Evolutionary conservation across 1,284 basidiomycete genomes (phyloP).

Genomic region (Cryptococcus sp.): DNA sequence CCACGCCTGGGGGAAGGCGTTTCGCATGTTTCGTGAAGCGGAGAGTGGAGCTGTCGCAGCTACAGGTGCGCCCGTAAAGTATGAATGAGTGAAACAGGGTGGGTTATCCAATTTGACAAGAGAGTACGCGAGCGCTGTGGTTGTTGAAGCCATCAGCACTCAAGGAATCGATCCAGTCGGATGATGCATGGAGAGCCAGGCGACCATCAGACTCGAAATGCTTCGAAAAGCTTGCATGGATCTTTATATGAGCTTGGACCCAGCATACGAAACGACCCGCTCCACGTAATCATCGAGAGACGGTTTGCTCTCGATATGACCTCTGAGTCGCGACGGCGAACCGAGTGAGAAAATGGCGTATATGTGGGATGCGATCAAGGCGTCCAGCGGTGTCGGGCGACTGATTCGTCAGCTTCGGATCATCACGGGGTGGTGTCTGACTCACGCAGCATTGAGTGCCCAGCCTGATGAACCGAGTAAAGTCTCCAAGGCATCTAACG

Average conservation of each 20-base stretch:
- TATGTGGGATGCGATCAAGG: slow-evolving; percentile 42
- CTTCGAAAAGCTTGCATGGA: no score
- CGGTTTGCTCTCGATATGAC: slow-evolving; percentile 13
- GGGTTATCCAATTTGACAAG: no score
- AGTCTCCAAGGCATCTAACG: slow-evolving; percentile 22
- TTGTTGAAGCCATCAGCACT: no score
- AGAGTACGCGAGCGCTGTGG: no score
- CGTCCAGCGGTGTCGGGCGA: slow-evolving; percentile 41
- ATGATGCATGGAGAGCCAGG: no score
- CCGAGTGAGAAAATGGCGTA: slow-evolving; percentile 33
- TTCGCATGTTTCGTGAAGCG: no score
- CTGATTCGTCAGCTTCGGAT: slow-evolving; percentile 12
- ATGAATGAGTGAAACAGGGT: no score
- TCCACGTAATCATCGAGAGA: slow-evolving; percentile 30
- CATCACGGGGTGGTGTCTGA: background rate
- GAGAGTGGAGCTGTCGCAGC: no score
- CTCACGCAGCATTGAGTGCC: slow-evolving; percentile 35
- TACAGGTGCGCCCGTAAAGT: no score
- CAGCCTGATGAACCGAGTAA: slow-evolving; percentile 17
- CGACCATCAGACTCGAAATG: no score
- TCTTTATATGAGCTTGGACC: background rate
- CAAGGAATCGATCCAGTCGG: no score
- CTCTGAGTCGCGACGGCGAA: slow-evolving; percentile 14
- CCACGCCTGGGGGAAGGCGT: no score
- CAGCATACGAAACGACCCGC: slow-evolving; percentile 13